phyloP scores from a whole-genome alignment of 192 early-diverging fungal genomes.

The Podila minutissima region DNA sequence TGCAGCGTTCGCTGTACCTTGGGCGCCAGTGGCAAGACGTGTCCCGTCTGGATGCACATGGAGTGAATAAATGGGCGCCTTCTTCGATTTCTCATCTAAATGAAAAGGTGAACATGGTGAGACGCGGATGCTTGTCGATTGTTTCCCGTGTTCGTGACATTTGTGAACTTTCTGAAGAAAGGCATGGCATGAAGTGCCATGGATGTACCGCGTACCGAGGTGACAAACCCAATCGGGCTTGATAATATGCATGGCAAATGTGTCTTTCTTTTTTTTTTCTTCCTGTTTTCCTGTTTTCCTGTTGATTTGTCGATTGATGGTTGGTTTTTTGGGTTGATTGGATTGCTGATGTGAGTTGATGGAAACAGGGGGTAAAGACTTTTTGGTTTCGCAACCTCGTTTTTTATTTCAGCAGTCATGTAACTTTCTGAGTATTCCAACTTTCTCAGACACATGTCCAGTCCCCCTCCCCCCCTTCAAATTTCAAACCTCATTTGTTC shows the following conservation, averaged over 20 bases:
- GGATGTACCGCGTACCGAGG: conserved; percentile 14
- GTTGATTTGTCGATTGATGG: background rate
- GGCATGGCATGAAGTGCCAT: background rate
- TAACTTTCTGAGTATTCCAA: too few relatives aligned
- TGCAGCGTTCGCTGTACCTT: conserved; percentile 58
- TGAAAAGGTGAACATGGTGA: background rate
- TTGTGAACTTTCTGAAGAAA: background rate
- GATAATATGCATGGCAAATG: conserved; percentile 32
- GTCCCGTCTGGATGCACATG: conserved; percentile 86
- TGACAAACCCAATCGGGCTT: conserved; percentile 51
- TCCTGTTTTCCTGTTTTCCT: background rate
- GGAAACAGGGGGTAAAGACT: too few relatives aligned
- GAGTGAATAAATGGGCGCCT: conserved; percentile 82
- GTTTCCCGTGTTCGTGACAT: background rate
- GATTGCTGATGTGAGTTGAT: too few relatives aligned
- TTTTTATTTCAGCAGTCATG: too few relatives aligned
- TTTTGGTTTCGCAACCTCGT: too few relatives aligned
- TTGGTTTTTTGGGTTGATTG: background rate
- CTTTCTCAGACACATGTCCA: too few relatives aligned
- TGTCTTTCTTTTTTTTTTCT: too few relatives aligned
- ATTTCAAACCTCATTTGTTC: too few relatives aligned
- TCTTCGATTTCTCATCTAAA: conserved; percentile 54
- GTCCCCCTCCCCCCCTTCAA: too few relatives aligned
- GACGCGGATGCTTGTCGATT: background rate
- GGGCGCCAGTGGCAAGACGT: conserved; percentile 86